Conservation (phyloP, 441 rosid species). For the Corymbia citriodora region DNA sequence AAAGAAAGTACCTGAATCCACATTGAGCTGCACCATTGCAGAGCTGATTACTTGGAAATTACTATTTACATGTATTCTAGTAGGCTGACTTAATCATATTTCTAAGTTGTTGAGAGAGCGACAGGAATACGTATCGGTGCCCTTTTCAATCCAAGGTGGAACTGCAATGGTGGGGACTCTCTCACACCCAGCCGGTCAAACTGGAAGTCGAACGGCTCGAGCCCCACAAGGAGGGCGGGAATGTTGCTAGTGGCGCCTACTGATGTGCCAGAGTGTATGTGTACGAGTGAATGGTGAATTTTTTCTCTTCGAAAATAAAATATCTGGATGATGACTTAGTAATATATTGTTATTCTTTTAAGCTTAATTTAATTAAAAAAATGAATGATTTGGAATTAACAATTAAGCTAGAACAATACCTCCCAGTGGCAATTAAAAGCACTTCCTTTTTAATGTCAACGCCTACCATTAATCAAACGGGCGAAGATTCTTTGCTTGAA, state of each 20-base stretch:
- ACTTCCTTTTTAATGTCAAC: not conserved
- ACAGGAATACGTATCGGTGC: slow-evolving; percentile 29
- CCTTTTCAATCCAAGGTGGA: slow-evolving; percentile 84
- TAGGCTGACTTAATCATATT: not conserved
- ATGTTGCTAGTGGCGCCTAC: slow-evolving; percentile 79
- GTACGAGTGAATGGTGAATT: not conserved
- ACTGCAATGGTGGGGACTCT: slow-evolving; percentile 71
- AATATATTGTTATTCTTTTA: not conserved
- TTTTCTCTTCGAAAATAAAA: too few relatives aligned
- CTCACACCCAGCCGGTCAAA: slow-evolving; percentile 67
- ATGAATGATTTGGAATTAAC: not conserved
- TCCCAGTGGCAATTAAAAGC: not conserved
- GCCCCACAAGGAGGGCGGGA: slow-evolving; percentile 54
- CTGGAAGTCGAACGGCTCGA: slow-evolving; percentile 48
- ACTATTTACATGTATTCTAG: not conserved
- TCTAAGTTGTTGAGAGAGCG: not conserved
- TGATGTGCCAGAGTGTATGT: slow-evolving; percentile 57
- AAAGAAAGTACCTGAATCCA: too few relatives aligned
- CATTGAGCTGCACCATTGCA: not conserved
- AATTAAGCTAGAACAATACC: not conserved
- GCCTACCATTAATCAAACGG: not conserved
- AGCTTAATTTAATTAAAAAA: not conserved
- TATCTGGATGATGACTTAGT: not conserved
- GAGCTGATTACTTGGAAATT: not conserved
- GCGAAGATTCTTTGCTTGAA: not conserved